A percentile compares a stretch with the other conserved stretches of the same genome.
Evolutionary conservation across 306 rosid genomes (phyloP).

Genomic region (Castanopsis chinensis): DNA sequence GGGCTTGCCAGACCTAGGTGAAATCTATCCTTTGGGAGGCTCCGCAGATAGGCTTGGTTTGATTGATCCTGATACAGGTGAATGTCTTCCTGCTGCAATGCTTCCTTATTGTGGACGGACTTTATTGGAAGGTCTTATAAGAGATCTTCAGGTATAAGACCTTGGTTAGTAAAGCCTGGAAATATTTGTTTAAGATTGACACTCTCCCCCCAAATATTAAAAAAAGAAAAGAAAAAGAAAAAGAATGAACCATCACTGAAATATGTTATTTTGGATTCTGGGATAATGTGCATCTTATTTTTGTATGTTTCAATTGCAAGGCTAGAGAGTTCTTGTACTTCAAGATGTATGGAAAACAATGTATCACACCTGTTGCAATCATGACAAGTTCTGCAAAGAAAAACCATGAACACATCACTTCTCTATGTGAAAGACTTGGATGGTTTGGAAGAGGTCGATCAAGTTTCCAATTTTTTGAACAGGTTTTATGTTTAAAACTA

Average conservation of each 20-base stretch:
- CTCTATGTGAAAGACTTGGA: conserved; percentile 74
- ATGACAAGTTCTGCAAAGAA: conserved; percentile 98
- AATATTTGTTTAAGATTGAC: conserved; percentile 12
- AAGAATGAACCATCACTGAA: conserved; percentile 18
- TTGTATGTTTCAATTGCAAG: conserved; percentile 43
- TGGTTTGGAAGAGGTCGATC: conserved; percentile 99
- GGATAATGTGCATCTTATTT: conserved; percentile 14
- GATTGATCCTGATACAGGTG: conserved; percentile 83
- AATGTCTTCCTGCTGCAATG: conserved; percentile 98
- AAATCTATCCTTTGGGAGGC: conserved; percentile 98
- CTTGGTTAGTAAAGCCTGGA: conserved; percentile 23
- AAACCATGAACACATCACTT: conserved; percentile 66
- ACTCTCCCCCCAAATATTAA: background rate
- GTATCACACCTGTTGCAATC: conserved; percentile 93
- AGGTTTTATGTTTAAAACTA: conserved; percentile 59
- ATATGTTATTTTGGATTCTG: background rate
- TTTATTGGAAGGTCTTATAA: conserved; percentile 90
- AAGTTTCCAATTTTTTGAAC: conserved; percentile 89
- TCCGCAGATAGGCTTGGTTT: conserved; percentile 94
- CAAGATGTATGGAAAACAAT: conserved; percentile 83
- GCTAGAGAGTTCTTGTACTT: conserved; percentile 95
- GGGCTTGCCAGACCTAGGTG: conserved; percentile 98
- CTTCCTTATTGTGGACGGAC: conserved; percentile 94
- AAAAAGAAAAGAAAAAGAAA: background rate
- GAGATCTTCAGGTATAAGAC: conserved; percentile 95